Conservation (phyloP, 805 yeast genomes). For the Wickerhamomyces pijperi region DNA sequence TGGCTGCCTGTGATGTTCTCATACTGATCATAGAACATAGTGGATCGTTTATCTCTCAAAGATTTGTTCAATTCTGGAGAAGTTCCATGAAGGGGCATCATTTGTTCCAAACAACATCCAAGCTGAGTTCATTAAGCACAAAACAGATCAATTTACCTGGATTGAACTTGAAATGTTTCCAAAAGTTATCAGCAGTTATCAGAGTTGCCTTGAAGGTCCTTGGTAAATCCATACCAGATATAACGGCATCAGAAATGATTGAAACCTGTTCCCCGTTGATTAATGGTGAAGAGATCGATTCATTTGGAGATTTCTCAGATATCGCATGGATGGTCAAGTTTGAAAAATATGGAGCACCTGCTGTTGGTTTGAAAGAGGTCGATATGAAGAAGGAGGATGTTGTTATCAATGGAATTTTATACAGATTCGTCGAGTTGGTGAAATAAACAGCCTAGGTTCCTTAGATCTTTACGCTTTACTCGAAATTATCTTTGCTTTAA, state of each 20-base stretch:
- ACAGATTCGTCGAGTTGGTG: too few species aligned
- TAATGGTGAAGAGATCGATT: slow-evolving; percentile 3
- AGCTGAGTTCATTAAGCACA: neutral
- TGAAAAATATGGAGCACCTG: slow-evolving; percentile 5
- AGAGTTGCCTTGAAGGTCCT: slow-evolving; percentile 8
- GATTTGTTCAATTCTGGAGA: slow-evolving; percentile 38
- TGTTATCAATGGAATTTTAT: too few species aligned
- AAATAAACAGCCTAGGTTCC: too few species aligned
- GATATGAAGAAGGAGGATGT: too few species aligned
- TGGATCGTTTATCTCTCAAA: slow-evolving; percentile 35
- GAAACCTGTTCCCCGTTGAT: slow-evolving; percentile 11
- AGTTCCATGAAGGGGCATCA: slow-evolving; percentile 5
- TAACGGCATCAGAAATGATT: slow-evolving; percentile 11
- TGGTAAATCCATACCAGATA: slow-evolving; percentile 16
- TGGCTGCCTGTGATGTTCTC: slow-evolving; percentile 19
- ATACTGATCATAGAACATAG: slow-evolving; percentile 22
- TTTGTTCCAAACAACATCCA: slow-evolving; percentile 7
- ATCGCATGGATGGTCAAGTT: slow-evolving; percentile 16
- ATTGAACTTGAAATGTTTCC: slow-evolving; percentile 11
- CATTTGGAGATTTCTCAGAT: slow-evolving; percentile 14
- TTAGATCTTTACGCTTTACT: too few species aligned
- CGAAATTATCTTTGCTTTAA: too few species aligned
- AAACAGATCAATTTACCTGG: slow-evolving; percentile 15
- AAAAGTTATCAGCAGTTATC: slow-evolving; percentile 12
- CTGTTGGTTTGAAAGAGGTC: neutral